phyloP scores from a whole-genome alignment of 176 grass and related monocot species.

The Miscanthus lutarioriparius region DNA sequence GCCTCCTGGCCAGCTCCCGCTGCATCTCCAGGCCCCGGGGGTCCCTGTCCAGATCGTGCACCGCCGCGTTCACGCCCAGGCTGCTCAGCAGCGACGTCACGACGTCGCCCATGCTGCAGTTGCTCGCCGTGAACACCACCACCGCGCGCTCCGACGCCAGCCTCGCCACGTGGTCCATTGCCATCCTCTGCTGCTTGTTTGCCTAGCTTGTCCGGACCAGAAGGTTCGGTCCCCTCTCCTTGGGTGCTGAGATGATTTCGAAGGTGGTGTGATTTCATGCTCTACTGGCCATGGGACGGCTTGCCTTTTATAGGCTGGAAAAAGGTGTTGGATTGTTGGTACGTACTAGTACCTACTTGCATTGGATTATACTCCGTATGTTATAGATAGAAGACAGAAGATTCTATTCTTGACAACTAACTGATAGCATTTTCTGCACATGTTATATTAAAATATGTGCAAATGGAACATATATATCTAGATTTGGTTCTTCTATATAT shows the following conservation, averaged over 20 bases:
- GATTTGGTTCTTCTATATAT: slow-evolving; percentile 15
- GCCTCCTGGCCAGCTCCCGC: slow-evolving; percentile 50
- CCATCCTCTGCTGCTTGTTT: not conserved
- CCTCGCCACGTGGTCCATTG: slow-evolving; percentile 58
- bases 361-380: not conserved
- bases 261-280: not conserved
- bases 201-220: rapidly evolving
- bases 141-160: slow-evolving; percentile 64
- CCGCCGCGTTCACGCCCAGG: slow-evolving; percentile 51
- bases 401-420: slow-evolving; percentile 3
- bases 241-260: not conserved
- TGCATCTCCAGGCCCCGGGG: slow-evolving; percentile 54
- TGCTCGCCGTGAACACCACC: slow-evolving; percentile 65
- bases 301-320: slow-evolving; percentile 25
- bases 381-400: not conserved
- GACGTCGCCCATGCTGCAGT: slow-evolving; percentile 63
- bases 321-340: not conserved
- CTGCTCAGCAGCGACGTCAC: slow-evolving; percentile 54
- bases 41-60: slow-evolving; percentile 67
- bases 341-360: not conserved
- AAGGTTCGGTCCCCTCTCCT: not conserved
- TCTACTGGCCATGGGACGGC: not conserved
- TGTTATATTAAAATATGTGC: not conserved
- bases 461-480: not conserved
- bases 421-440: not conserved